A percentile compares a stretch with the other conserved stretches of the same genome.
These are phyloP conservation scores for Gnaphalium uliginosum DNA, from an alignment of 129 eudicot genomes.

Conservation along the genomic window DNA sequence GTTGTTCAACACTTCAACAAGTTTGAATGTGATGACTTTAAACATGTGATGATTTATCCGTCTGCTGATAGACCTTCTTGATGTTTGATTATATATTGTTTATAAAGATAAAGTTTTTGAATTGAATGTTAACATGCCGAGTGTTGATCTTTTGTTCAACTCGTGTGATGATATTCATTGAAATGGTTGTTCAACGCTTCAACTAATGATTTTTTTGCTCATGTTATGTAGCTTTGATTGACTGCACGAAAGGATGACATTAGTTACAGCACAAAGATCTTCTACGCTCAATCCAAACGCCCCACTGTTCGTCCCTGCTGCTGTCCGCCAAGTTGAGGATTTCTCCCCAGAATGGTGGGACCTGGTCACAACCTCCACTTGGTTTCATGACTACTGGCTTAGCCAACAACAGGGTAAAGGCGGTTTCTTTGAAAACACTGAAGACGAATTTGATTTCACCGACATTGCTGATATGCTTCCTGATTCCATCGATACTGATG, in stretches of 20 bases:
- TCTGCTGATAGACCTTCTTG: not conserved
- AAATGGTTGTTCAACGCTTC: not conserved
- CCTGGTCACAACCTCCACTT: conserved; percentile 75
- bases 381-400: conserved; percentile 94
- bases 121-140: too few relatives aligned
- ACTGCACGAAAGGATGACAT: conserved; percentile 43
- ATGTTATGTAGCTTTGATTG: conserved; percentile 9
- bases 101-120: too few relatives aligned
- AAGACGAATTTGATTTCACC: conserved; percentile 32
- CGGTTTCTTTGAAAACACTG: conserved; percentile 45
- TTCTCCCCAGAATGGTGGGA: conserved; percentile 98
- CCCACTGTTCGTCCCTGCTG: conserved; percentile 84
- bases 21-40: not conserved
- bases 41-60: not conserved
- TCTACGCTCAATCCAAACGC: conserved; percentile 88
- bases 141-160: not conserved
- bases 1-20: not conserved
- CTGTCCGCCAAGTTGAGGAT: conserved; percentile 82
- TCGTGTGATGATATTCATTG: not conserved
- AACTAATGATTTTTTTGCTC: not conserved
- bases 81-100: not conserved
- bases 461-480: conserved; percentile 69
- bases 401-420: conserved; percentile 79
- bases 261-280: conserved; percentile 66
- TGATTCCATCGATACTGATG: conserved; percentile 79